Percentiles rank a stretch among this genome's conserved stretches.
Evolutionary conservation across 371 early-diverging fungal genomes (phyloP).

Genomic region (Actinomortierella ambigua): DNA sequence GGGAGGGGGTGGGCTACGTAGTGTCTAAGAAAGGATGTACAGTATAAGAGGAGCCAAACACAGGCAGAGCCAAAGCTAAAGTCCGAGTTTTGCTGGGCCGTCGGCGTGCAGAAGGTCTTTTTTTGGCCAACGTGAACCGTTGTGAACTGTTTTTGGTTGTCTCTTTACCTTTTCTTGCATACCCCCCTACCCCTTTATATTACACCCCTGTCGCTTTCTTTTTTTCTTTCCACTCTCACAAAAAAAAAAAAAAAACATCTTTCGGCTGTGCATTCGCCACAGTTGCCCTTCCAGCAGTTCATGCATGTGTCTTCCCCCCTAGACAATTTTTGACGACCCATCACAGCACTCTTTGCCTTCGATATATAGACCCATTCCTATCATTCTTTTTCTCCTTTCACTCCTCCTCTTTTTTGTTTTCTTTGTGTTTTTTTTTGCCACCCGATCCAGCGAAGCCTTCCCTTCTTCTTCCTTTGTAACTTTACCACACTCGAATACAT

Average conservation of each 20-base stretch:
- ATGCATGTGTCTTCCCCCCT: background rate
- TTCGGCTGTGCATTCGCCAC: background rate
- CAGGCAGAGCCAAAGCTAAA: too few relatives aligned
- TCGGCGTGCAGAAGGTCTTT: too few relatives aligned
- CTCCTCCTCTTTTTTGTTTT: background rate
- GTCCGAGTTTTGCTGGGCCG: too few relatives aligned
- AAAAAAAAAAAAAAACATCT: too few relatives aligned
- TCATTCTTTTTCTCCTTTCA: background rate
- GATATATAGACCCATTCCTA: background rate
- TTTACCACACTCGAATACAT: background rate
- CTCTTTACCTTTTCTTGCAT: background rate
- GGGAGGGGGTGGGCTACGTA: too few relatives aligned
- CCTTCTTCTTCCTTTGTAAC: background rate
- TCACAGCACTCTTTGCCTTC: background rate
- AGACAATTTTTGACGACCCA: background rate
- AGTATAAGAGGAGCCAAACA: too few relatives aligned
- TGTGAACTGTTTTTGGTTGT: background rate
- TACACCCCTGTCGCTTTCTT: background rate
- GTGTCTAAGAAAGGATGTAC: too few relatives aligned
- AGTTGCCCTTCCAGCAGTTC: background rate
- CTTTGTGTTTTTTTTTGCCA: background rate
- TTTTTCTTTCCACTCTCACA: background rate
- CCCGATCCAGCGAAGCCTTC: too few relatives aligned
- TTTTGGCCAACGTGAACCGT: too few relatives aligned
- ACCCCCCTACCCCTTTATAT: constrained; percentile 4